Evolutionary conservation across 352 stramenopile species (phyloP).

Genomic region (Globisporangium paroecandrum): DNA sequence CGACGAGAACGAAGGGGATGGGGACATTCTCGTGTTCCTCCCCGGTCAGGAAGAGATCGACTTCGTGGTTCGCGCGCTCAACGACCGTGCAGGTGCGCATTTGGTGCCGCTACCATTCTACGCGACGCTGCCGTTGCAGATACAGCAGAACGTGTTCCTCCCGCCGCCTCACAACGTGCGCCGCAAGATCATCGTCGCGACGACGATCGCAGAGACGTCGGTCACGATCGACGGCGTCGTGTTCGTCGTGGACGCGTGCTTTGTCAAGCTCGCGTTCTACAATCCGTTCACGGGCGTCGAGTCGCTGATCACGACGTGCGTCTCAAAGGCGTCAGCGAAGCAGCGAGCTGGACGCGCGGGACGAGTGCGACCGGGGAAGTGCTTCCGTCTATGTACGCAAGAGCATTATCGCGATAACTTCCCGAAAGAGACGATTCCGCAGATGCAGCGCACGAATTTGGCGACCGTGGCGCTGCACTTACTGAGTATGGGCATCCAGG

Average conservation of each 20-base stretch:
- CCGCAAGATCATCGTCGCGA: slow-evolving; percentile 87
- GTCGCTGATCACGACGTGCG: slow-evolving; percentile 88
- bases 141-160: slow-evolving; percentile 93
- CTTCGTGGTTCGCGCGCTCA: slow-evolving; percentile 72
- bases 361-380: slow-evolving; percentile 76
- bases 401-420: slow-evolving; percentile 44
- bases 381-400: slow-evolving; percentile 71
- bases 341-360: slow-evolving; percentile 95
- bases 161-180: slow-evolving; percentile 49
- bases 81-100: slow-evolving; percentile 43
- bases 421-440: slow-evolving; percentile 65
- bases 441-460: slow-evolving; percentile 83
- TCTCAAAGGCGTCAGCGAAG: slow-evolving; percentile 95
- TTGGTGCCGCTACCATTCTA: slow-evolving; percentile 86
- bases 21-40: slow-evolving; percentile 96
- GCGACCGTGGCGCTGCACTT: slow-evolving; percentile 65
- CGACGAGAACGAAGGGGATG: slow-evolving; percentile 63
- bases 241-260: slow-evolving; percentile 75
- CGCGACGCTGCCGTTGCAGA: slow-evolving; percentile 86
- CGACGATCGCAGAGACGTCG: slow-evolving; percentile 94
- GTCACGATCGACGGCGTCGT: slow-evolving; percentile 97
- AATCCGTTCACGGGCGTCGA: slow-evolving; percentile 82
- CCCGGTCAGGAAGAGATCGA: slow-evolving; percentile 94
- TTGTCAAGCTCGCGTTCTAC: slow-evolving; percentile 83
- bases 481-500: slow-evolving; percentile 84